Base-by-base conservation (phyloP, 306 rosid genomes). In the Quercus suber region DNA sequence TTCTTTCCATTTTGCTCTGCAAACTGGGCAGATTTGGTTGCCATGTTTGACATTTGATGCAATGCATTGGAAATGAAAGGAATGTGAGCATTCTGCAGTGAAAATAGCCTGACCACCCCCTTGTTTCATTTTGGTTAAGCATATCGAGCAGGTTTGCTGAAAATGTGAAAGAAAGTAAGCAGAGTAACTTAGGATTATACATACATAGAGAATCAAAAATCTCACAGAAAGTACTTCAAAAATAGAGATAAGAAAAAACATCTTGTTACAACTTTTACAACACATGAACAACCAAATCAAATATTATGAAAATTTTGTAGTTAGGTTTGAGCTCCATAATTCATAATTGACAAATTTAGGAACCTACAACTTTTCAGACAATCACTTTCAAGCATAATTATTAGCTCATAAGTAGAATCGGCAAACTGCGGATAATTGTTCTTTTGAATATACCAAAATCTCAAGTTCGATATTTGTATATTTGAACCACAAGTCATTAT, bases 1-100 rank as follows among this genome's bases (percentile, higher is more conserved):
- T 86, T 95, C 99, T 86, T 90, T 95, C 99, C 99, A 95, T 81
- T 90, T 90, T 30, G 99, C 96, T 76, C 99, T 85, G 77, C 99
- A 95, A 71, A 95, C 97, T 8, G 99, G 99, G 81, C 99, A 95
- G 74, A 95, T 77, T 84, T 89, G 97, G 84, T 95, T 95, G 73
- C 98, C 99, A 19, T 91, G 98, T 81, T 90, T 95, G 67, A 91
- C 97, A 59, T 89, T 92, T 23, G 98, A 92, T 67, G 92, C 86
- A 65, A 95, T 93, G 83, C 99, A 95, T 76, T 95, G 97, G 78
- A 95, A 95, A 87, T 95, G 99, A 81, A 95, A 95, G 57, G 97
- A 92, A 82, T 95, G 99, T 2, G 99, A 91, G 78, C 99, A 95
- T 74, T 95, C 99, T 0, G 98, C 99, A 0, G 98, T 91, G 89